phyloP scores from a whole-genome alignment of 2,329 filamentous ascomycete genomes.

The Sporothrix protearum region DNA sequence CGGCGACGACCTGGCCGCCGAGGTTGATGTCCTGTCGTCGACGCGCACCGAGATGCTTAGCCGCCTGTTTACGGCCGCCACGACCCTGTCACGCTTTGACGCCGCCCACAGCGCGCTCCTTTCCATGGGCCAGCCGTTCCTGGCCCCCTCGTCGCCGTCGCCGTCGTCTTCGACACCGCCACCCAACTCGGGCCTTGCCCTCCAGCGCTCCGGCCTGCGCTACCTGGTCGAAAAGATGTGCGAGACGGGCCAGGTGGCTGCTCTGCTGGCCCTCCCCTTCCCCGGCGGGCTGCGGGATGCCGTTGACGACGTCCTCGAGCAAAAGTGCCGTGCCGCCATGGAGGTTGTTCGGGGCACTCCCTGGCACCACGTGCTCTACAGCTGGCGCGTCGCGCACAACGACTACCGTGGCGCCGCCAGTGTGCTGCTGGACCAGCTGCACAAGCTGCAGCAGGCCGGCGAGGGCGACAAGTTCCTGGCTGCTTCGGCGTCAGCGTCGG shows the following conservation, averaged over 20 bases:
- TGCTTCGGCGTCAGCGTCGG: neutral
- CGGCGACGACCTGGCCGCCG: constrained; percentile 16
- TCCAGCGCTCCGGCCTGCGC: constrained; percentile 69
- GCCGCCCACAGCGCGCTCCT: constrained; percentile 76
- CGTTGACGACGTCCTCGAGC: constrained; percentile 73
- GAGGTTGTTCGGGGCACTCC: constrained; percentile 64
- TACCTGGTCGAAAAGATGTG: constrained; percentile 68
- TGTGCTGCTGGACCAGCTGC: constrained; percentile 59
- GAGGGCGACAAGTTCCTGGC: constrained; percentile 54
- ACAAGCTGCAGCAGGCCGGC: constrained; percentile 57
- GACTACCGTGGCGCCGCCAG: constrained; percentile 79
- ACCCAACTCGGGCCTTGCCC: constrained; percentile 41
- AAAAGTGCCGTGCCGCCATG: constrained; percentile 51
- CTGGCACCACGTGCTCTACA: constrained; percentile 86
- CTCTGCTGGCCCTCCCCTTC: constrained; percentile 74
- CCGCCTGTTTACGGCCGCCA: constrained; percentile 77
- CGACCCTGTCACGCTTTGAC: constrained; percentile 75
- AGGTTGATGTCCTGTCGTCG: constrained; percentile 13
- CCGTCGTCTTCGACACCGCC: neutral
- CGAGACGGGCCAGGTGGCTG: constrained; percentile 60
- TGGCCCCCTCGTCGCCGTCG: neutral
- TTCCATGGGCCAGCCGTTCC: constrained; percentile 52
- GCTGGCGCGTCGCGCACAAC: constrained; percentile 78
- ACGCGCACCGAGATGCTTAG: constrained; percentile 68
- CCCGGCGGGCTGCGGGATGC: constrained; percentile 65